phyloP scores from a whole-genome alignment of 1,139 yeast genomes.

The Suhomyces terraborum region DNA sequence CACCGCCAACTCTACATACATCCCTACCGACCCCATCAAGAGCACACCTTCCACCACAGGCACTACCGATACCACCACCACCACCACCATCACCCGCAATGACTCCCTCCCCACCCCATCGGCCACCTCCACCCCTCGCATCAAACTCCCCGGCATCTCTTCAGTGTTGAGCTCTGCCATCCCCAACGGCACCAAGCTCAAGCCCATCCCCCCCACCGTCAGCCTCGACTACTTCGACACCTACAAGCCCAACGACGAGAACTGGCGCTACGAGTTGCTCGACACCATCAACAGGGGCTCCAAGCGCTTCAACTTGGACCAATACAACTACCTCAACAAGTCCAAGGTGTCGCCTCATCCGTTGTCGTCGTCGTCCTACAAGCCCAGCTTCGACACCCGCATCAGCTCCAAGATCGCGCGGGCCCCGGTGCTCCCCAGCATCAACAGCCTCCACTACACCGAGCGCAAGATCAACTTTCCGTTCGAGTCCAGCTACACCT shows the following conservation, averaged over 20 bases:
- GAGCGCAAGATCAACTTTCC: constrained; percentile 54
- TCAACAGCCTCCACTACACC: constrained; percentile 19
- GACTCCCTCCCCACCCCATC: not conserved
- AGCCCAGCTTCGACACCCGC: constrained; percentile 46
- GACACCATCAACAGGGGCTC: constrained; percentile 40
- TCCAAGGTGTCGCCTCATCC: constrained; percentile 18
- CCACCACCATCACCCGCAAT: not conserved
- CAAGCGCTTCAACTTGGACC: constrained; percentile 32
- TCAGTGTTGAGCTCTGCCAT: constrained; percentile 35
- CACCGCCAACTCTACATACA: not conserved
- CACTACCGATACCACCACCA: too few species aligned
- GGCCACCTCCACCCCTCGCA: constrained; percentile 9
- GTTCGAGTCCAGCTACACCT: constrained; percentile 56
- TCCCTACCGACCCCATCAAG: not conserved
- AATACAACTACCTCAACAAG: constrained; percentile 32
- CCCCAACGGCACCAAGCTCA: constrained; percentile 29
- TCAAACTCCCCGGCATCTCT: constrained; percentile 45
- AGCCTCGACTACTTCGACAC: constrained; percentile 51
- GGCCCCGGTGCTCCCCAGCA: constrained; percentile 32
- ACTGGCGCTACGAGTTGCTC: constrained; percentile 48
- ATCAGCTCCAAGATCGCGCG: constrained; percentile 37
- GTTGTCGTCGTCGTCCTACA: constrained; percentile 16
- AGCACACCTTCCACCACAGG: constrained; percentile 4
- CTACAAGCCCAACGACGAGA: constrained; percentile 49
- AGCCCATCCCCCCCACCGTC: constrained; percentile 46